Conservation (phyloP, 2,329 filamentous ascomycete genomes). For the Aspergillus carbonarius region DNA sequence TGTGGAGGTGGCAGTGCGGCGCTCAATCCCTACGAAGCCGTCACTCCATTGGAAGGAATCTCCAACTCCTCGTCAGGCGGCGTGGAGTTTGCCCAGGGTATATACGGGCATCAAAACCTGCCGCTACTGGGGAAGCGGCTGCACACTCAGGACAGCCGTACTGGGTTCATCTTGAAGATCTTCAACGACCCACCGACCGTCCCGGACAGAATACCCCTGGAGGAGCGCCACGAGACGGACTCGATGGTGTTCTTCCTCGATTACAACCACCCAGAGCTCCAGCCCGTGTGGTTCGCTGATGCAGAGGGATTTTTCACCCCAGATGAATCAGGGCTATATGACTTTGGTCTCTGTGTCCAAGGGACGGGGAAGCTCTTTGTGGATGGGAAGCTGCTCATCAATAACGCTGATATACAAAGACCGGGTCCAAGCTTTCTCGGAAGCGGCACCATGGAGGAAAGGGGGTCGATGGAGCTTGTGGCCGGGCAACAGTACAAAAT, state of each 20-base stretch:
- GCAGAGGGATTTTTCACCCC: constrained; percentile 54
- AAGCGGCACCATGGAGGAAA: constrained; percentile 61
- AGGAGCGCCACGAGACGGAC: constrained; percentile 42
- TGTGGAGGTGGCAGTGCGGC: constrained; percentile 65
- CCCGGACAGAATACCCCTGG: constrained; percentile 49
- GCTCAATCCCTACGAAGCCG: constrained; percentile 40
- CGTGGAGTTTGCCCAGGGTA: constrained; percentile 55
- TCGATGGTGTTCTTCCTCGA: constrained; percentile 49
- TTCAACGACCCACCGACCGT: constrained; percentile 57
- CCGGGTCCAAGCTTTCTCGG: constrained; percentile 65
- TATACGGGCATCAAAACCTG: constrained; percentile 61
- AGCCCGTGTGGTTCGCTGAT: constrained; percentile 26
- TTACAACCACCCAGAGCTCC: constrained; percentile 54
- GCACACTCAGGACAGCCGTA: constrained; percentile 49
- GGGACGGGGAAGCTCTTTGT: constrained; percentile 64
- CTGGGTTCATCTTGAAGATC: constrained; percentile 59
- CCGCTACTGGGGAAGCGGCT: constrained; percentile 56
- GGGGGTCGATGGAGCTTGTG: constrained; percentile 54
- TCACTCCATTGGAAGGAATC: constrained; percentile 43
- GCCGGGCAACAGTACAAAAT: constrained; percentile 58
- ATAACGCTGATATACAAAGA: constrained; percentile 61
- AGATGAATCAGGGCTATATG: constrained; percentile 58
- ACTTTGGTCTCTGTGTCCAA: constrained; percentile 61
- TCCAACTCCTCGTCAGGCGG: constrained; percentile 22
- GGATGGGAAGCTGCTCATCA: constrained; percentile 60